A percentile compares a stretch with the other conserved stretches of the same genome.
These are phyloP conservation scores for Platismatia glauca DNA, from an alignment of 495 filamentous ascomycete genomes.

Conservation along the genomic window DNA sequence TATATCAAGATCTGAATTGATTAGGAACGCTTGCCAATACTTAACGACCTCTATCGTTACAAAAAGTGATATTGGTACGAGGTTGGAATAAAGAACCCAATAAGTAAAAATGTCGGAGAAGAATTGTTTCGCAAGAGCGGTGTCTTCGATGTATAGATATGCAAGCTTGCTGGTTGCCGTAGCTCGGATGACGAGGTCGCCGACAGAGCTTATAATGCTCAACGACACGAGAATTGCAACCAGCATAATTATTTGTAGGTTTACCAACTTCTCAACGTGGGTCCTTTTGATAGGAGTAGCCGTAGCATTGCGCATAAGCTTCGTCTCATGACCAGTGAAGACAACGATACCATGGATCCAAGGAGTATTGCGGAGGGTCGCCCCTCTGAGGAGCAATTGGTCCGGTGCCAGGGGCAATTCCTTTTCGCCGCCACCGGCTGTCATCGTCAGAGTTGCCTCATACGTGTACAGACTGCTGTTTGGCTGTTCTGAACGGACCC, in stretches of 20 bases:
- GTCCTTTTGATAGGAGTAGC: constrained; percentile 97
- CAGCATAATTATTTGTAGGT: constrained; percentile 84
- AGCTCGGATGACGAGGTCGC: constrained; percentile 72
- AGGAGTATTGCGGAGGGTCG: constrained; percentile 90
- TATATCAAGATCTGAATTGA: constrained; percentile 95
- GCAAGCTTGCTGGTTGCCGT: constrained; percentile 48
- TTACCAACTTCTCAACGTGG: constrained; percentile 85
- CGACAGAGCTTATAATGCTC: constrained; percentile 81
- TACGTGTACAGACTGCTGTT: constrained; percentile 99
- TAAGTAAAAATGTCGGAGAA: constrained; percentile 94
- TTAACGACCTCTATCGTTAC: constrained; percentile 98
- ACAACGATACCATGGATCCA: constrained; percentile 97
- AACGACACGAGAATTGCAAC: constrained; percentile 74
- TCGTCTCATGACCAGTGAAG: constrained; percentile 98
- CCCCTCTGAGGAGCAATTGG: constrained; percentile 82
- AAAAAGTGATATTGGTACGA: constrained; percentile 95
- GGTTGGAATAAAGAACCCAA: constrained; percentile 96
- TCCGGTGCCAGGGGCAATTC: constrained; percentile 76
- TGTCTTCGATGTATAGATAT: constrained; percentile 60
- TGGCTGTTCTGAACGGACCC: constrained; percentile 87
- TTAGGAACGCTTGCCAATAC: constrained; percentile 93
- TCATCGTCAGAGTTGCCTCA: constrained; percentile 91
- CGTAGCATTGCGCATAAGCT: constrained; percentile 97
- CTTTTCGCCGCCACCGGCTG: constrained; percentile 89
- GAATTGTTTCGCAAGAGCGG: constrained; percentile 65